Percentiles rank a stretch among this genome's conserved stretches.
Conservation (phyloP, 768 basidiomycete genomes). For the Lactarius hatsudake region DNA sequence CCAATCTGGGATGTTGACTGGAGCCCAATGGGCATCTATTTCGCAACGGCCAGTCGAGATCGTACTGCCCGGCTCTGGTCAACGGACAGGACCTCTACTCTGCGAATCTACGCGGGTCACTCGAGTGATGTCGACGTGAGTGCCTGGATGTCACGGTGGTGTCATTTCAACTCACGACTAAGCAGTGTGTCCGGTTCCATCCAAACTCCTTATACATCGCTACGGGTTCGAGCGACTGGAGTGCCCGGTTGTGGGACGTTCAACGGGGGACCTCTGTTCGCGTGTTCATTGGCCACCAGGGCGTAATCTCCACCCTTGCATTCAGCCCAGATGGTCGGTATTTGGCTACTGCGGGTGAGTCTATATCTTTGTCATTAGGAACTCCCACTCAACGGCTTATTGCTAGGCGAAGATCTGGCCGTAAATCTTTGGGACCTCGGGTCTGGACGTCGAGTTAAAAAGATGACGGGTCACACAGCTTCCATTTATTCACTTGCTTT, state of each 20-base stretch:
- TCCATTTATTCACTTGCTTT: slow-evolving; percentile 90
- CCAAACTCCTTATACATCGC: slow-evolving; percentile 97
- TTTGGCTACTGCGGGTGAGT: slow-evolving; percentile 80
- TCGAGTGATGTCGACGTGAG: slow-evolving; percentile 95
- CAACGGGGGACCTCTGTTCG: slow-evolving; percentile 91
- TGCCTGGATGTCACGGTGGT: slow-evolving; percentile 22
- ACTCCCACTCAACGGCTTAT: not conserved
- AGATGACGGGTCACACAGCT: slow-evolving; percentile 90
- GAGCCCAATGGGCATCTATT: slow-evolving; percentile 98
- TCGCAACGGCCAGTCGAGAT: slow-evolving; percentile 93
- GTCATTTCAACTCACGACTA: slow-evolving; percentile 8
- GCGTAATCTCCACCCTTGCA: slow-evolving; percentile 78
- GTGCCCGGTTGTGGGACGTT: slow-evolving; percentile 97
- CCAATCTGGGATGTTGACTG: slow-evolving; percentile 99
- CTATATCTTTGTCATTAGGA: not conserved
- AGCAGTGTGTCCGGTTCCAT: slow-evolving; percentile 91
- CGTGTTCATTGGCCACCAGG: slow-evolving; percentile 95
- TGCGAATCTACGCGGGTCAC: slow-evolving; percentile 94
- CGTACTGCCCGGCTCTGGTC: slow-evolving; percentile 95
- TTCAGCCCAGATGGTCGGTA: slow-evolving; percentile 93
- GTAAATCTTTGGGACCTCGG: slow-evolving; percentile 97
- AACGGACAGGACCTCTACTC: slow-evolving; percentile 80
- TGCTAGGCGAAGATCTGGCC: slow-evolving; percentile 78
- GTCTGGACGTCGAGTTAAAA: slow-evolving; percentile 92
- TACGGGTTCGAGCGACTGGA: slow-evolving; percentile 95